Percentiles rank a stretch among this genome's conserved stretches.
phyloP scores from a whole-genome alignment of 768 basidiomycete species.

The Russula griseocarnosa region DNA sequence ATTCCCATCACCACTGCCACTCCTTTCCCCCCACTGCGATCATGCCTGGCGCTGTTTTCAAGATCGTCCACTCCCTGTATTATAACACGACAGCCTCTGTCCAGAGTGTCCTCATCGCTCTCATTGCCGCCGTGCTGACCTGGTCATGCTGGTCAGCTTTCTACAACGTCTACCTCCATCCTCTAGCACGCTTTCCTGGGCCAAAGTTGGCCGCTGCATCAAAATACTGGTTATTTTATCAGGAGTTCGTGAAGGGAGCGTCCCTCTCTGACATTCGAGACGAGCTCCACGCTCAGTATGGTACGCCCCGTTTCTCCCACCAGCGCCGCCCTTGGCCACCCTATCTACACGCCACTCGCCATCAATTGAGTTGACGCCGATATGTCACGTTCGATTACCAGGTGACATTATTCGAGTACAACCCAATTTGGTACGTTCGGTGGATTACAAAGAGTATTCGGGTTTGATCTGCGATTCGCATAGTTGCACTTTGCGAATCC shows the following conservation, averaged over 20 bases:
- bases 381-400: slow-evolving; percentile 14
- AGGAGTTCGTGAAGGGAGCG: slow-evolving; percentile 25
- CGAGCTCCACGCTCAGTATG: slow-evolving; percentile 38
- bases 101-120: not conserved
- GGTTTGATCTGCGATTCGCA: not conserved
- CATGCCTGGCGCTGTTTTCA: not conserved
- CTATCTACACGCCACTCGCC: not conserved
- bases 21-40: not conserved
- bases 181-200: slow-evolving; percentile 29
- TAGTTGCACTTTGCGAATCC: slow-evolving; percentile 46
- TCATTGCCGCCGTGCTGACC: not conserved
- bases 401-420: slow-evolving; percentile 40
- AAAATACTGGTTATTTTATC: slow-evolving; percentile 26
- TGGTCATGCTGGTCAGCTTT: not conserved
- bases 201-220: slow-evolving; percentile 28
- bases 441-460: not conserved
- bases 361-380: not conserved
- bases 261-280: slow-evolving; percentile 36
- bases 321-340: not conserved
- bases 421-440: slow-evolving; percentile 40
- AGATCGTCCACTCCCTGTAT: not conserved
- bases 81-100: not conserved
- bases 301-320: slow-evolving; percentile 29
- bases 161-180: slow-evolving; percentile 25
- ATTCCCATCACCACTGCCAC: not conserved